Base-by-base conservation (phyloP, 2,329 filamentous ascomycete species). In the Blastomyces percursus region DNA sequence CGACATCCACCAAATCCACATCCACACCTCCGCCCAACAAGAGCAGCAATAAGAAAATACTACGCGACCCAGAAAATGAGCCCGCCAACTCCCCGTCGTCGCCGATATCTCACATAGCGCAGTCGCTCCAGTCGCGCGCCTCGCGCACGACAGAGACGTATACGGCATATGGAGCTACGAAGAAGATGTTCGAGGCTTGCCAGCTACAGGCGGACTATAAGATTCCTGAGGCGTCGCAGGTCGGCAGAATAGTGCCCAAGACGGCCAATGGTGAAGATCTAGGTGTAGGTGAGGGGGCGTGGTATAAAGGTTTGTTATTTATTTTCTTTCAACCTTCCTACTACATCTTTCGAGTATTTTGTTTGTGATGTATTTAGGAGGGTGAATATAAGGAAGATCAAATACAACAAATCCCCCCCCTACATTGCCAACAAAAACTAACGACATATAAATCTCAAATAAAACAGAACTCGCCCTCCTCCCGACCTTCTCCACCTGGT, bases 401-500 rank as follows among this genome's bases (percentile, higher is more conserved):
- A 54, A 54, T n/a, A 30, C 30, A 54, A 35, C 6, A 54, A 54
- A 38, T 40, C 19, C 16, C 3, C 21, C 11, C 51, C n/a, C 32
- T 12, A 21, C n/a, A 27, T 44, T 19, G 32, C 19, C 24, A 19
- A 14, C 44, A 24, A 38, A 55, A 55, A 32, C 60, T 61, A 46
- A 61, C 40, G 16, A 61, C 62, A 24, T 61, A 42, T 40, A 59
- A 50, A 50, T 11, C 16, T 44, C 6, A n/a, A 8, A 8, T 21
- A 8, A 61, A 51, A 16, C 70, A 96, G 90, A 87, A 60, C 84
- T 96, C 66, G 84, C 84, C 32, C 84, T 99, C 21, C 81, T 84
- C 40, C 90, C 91, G 0, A 97, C 91, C 0, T 99, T 99, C 76
- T 92, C 87, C 72, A 93, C 90, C 62, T 99, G 94, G 94, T 90